Evolutionary conservation across 345 rosid genomes (phyloP).

Genomic region (Citrus medica): DNA sequence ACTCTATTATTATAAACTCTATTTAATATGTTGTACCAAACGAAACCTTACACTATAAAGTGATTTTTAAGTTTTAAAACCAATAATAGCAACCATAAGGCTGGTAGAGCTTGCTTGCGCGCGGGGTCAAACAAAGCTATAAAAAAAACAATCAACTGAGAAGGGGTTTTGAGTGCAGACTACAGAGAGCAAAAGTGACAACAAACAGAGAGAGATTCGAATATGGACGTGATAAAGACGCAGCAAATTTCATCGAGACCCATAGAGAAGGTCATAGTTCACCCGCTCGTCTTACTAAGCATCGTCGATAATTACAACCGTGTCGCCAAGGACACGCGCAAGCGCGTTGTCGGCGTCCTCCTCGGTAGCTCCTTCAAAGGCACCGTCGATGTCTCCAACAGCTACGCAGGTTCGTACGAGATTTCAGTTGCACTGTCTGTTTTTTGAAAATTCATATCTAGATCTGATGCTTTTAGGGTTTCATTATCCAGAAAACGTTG

Average conservation of each 20-base stretch:
- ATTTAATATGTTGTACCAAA: no score
- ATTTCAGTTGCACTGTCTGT: neutral
- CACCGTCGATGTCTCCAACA: slow-evolving; percentile 84
- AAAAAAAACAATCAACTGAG: neutral
- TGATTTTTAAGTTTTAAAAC: no score
- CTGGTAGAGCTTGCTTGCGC: neutral
- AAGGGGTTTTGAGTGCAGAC: no score
- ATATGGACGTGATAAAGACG: slow-evolving; percentile 91
- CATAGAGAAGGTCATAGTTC: slow-evolving; percentile 89
- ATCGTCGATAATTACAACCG: slow-evolving; percentile 95
- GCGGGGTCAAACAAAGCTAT: neutral
- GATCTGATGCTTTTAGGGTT: slow-evolving; percentile 1
- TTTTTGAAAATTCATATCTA: neutral
- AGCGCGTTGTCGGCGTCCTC: slow-evolving; percentile 80
- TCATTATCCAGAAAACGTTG: neutral
- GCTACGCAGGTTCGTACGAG: slow-evolving; percentile 59
- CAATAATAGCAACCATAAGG: no score
- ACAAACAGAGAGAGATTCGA: neutral
- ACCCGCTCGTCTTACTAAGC: slow-evolving; percentile 93
- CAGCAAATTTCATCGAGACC: slow-evolving; percentile 79
- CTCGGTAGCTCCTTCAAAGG: slow-evolving; percentile 80
- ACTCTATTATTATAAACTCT: no score
- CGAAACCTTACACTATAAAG: no score
- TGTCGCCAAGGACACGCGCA: slow-evolving; percentile 86
- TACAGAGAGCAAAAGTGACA: neutral